phyloP scores from a whole-genome alignment of 106 monocot species.

The Cymbidium sinense region DNA sequence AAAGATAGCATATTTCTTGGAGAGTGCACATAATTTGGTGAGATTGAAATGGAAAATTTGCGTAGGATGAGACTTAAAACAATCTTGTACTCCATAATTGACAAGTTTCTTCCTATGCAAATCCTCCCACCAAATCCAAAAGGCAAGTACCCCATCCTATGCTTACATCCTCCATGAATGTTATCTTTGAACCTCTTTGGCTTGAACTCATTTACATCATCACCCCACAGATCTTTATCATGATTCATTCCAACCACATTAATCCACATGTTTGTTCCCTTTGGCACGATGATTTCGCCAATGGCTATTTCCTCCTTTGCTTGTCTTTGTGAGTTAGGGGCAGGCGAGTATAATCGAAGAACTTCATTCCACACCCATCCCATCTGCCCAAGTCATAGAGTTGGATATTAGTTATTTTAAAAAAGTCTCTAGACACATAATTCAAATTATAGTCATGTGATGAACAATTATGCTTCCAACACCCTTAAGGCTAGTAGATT shows the following conservation, averaged over 20 bases:
- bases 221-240: constrained; percentile 61
- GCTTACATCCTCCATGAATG: constrained; percentile 45
- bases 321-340: constrained; percentile 64
- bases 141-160: constrained; percentile 63
- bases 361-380: constrained; percentile 62
- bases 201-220: constrained; percentile 56
- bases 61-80: constrained; percentile 46
- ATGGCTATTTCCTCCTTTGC: constrained; percentile 40
- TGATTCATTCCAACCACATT: constrained; percentile 69
- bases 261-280: constrained; percentile 80
- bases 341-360: constrained; percentile 53
- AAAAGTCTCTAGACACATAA: too few species aligned
- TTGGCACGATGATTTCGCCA: constrained; percentile 34
- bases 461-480: too few species aligned
- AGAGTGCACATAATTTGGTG: constrained; percentile 42
- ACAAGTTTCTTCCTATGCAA: constrained; percentile 63
- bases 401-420: too few species aligned
- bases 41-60: constrained; percentile 30
- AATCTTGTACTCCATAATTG: constrained; percentile 56
- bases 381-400: constrained; percentile 31
- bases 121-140: constrained; percentile 67
- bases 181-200: constrained; percentile 61
- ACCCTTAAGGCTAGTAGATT: too few species aligned
- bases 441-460: too few species aligned
- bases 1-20: constrained; percentile 45